Percentiles rank a stretch among this genome's conserved stretches.
phyloP scores from a whole-genome alignment of 2,329 filamentous ascomycete genomes.

The Ophiostoma australiae region DNA sequence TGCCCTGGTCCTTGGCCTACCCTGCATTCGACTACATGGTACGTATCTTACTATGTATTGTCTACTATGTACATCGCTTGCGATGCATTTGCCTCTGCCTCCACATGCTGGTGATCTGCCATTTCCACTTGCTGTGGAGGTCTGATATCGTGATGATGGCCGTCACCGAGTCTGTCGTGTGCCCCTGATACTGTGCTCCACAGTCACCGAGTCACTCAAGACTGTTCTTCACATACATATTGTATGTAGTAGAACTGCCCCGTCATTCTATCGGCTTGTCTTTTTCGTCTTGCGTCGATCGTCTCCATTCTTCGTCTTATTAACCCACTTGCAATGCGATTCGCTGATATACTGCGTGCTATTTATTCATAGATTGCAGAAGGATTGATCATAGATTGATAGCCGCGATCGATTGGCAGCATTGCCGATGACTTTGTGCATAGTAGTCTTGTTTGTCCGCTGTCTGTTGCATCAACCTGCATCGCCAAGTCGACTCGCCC shows the following conservation, averaged over 20 bases:
- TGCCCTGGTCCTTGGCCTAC: background rate
- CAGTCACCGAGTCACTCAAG: background rate
- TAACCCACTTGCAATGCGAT: background rate
- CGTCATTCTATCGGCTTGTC: background rate
- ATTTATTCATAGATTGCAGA: slow-evolving; percentile 13
- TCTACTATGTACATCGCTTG: too few species aligned
- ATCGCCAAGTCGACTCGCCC: too few species aligned
- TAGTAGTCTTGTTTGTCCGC: background rate
- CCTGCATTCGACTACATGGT: background rate
- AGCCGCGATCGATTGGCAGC: background rate
- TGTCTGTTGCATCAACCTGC: too few species aligned
- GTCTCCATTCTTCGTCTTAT: background rate
- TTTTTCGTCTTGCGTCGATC: slow-evolving; percentile 9
- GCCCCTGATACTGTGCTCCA: background rate
- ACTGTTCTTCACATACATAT: background rate
- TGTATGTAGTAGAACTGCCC: background rate
- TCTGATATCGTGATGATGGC: background rate
- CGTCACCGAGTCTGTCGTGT: slow-evolving; percentile 1
- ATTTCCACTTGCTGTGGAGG: slow-evolving; percentile 5
- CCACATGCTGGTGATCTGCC: background rate
- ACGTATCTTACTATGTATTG: too few species aligned
- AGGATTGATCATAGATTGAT: slow-evolving; percentile 11
- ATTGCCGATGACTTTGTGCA: background rate
- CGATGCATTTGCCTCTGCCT: background rate
- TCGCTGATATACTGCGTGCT: background rate